Evolutionary conservation across 805 yeast species (phyloP).

Genomic region (Helenozyma baotianmanensis): DNA sequence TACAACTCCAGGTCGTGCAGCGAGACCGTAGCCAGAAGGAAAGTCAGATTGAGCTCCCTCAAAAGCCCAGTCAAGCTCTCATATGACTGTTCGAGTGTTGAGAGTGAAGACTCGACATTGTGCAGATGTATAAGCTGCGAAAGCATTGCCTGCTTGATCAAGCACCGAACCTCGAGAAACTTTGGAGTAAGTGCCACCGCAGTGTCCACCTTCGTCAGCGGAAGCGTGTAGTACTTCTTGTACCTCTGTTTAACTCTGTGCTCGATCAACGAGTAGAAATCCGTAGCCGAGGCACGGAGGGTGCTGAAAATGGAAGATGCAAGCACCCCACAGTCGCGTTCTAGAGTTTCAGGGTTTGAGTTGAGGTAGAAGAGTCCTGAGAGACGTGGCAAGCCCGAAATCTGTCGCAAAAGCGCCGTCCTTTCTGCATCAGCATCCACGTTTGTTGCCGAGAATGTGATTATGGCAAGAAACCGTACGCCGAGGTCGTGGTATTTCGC

Average conservation of each 20-base stretch:
- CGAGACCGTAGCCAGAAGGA: slow-evolving; percentile 10
- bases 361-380: slow-evolving; percentile 28
- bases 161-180: slow-evolving; percentile 34
- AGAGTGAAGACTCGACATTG: slow-evolving; percentile 27
- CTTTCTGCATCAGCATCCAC: slow-evolving; percentile 17
- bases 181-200: slow-evolving; percentile 30
- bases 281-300: slow-evolving; percentile 24
- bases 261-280: slow-evolving; percentile 32
- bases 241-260: slow-evolving; percentile 28
- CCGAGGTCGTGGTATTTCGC: slow-evolving; percentile 6
- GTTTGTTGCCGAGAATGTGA: slow-evolving; percentile 16
- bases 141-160: slow-evolving; percentile 33
- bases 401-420: slow-evolving; percentile 21
- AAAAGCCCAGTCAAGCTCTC: slow-evolving; percentile 25
- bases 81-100: slow-evolving; percentile 31
- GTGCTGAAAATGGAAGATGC: slow-evolving; percentile 27
- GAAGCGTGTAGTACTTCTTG: slow-evolving; percentile 34
- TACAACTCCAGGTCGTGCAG: slow-evolving; percentile 28
- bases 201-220: slow-evolving; percentile 23
- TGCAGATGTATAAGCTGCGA: slow-evolving; percentile 29
- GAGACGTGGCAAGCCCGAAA: slow-evolving; percentile 27
- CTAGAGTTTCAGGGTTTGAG: slow-evolving; percentile 9
- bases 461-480: slow-evolving; percentile 20
- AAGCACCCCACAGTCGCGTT: slow-evolving; percentile 27
- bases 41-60: slow-evolving; percentile 10